A percentile compares a stretch with the other conserved stretches of the same genome.
Evolutionary conservation across 1,284 basidiomycete genomes (phyloP).

Genomic region (Sporisorium scitamineum): DNA sequence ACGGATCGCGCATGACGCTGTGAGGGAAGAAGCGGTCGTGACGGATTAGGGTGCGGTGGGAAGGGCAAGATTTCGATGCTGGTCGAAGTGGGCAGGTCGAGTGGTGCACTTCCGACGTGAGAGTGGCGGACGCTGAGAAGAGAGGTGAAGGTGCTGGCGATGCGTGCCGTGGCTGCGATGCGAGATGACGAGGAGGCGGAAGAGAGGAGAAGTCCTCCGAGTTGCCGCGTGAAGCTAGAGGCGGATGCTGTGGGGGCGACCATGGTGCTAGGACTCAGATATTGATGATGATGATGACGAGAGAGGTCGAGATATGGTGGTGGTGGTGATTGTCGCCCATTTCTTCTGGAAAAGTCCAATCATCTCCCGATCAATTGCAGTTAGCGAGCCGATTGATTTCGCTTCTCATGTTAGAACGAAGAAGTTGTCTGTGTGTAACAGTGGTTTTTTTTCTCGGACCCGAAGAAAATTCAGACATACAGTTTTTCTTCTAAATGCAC

Average conservation of each 20-base stretch:
- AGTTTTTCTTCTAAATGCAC: neutral
- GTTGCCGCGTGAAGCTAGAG: constrained; percentile 27
- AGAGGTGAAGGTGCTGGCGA: constrained; percentile 54
- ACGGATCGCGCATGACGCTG: constrained; percentile 56
- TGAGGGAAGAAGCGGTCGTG: constrained; percentile 50
- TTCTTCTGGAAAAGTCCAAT: neutral
- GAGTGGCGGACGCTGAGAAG: constrained; percentile 37
- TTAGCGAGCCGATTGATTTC: neutral
- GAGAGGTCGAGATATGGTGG: neutral
- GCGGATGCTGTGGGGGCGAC: constrained; percentile 22
- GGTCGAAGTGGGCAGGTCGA: constrained; percentile 54
- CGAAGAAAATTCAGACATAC: neutral
- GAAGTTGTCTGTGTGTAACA: too few relatives aligned
- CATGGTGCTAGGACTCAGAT: constrained; percentile 5
- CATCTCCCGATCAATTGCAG: constrained; percentile 2
- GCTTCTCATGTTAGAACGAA: too few relatives aligned
- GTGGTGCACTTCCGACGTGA: constrained; percentile 61
- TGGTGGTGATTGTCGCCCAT: neutral
- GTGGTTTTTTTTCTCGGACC: neutral
- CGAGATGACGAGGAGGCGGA: constrained; percentile 53
- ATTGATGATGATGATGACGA: neutral
- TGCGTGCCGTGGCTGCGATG: constrained; percentile 76
- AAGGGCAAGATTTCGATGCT: constrained; percentile 55
- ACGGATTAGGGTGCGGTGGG: constrained; percentile 63
- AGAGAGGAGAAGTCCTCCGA: constrained; percentile 30